These are phyloP conservation scores for Acacia melanoxylon DNA, from an alignment of 306 rosid genomes.

Conservation along the genomic window DNA sequence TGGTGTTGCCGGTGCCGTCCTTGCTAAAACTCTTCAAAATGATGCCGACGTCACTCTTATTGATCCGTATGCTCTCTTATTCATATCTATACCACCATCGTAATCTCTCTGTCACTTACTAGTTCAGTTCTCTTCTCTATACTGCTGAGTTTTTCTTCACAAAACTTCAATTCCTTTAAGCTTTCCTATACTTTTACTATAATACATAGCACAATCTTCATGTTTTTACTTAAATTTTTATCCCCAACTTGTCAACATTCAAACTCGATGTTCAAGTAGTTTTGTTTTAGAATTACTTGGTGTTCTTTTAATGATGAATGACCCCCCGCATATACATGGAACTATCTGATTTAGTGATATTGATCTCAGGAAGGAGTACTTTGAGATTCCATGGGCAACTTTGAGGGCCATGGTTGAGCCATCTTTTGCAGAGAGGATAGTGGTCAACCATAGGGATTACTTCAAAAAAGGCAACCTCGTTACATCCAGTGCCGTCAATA, in stretches of 20 bases:
- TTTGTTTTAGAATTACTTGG: neutral
- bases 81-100: neutral
- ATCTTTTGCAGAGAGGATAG: slow-evolving; percentile 63
- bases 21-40: slow-evolving; percentile 65
- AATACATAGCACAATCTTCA: neutral
- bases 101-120: neutral
- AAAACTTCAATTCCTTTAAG: neutral
- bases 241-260: neutral
- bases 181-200: neutral
- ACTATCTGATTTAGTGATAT: neutral
- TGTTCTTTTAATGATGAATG: slow-evolving; percentile 16
- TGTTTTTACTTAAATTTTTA: neutral
- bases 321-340: neutral
- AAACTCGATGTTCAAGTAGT: neutral
- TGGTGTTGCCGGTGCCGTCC: slow-evolving; percentile 76
- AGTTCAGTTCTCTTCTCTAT: neutral
- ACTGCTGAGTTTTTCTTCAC: neutral
- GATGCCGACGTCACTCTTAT: slow-evolving; percentile 61
- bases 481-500: slow-evolving; percentile 52
- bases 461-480: slow-evolving; percentile 64
- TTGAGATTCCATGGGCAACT: slow-evolving; percentile 88
- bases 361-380: slow-evolving; percentile 79
- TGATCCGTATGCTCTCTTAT: slow-evolving; percentile 55
- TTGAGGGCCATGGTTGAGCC: slow-evolving; percentile 90
- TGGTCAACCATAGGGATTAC: slow-evolving; percentile 75